Conservation (phyloP, 305 asterid species). For the Fraxinus xanthoxyloides region DNA sequence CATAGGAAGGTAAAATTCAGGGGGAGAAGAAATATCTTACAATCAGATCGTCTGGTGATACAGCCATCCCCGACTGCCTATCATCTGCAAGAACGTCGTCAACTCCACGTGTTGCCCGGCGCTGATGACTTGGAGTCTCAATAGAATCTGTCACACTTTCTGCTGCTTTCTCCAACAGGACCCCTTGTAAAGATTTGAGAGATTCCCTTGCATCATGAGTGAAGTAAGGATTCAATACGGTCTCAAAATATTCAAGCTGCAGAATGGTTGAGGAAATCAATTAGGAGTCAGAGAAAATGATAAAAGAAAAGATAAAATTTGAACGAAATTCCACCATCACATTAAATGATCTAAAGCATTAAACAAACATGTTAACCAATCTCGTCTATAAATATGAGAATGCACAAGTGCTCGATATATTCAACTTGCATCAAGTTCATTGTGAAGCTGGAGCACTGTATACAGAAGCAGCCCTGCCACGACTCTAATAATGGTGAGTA, state of each 20-base stretch:
- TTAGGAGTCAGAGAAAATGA: slow-evolving; percentile 20
- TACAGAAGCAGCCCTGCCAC: not conserved
- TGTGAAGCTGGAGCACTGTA: not conserved
- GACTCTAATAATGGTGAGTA: not conserved
- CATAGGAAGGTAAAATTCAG: not conserved
- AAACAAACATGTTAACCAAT: slow-evolving; percentile 3
- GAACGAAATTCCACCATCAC: not conserved
- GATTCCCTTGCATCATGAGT: slow-evolving; percentile 91
- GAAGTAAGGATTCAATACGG: slow-evolving; percentile 91
- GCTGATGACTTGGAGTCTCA: slow-evolving; percentile 93
- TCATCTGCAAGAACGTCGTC: slow-evolving; percentile 85
- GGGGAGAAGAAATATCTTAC: slow-evolving; percentile 44
- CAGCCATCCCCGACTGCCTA: slow-evolving; percentile 63
- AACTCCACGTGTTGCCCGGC: slow-evolving; percentile 88
- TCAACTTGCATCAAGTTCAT: not conserved
- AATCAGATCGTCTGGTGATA: slow-evolving; percentile 95
- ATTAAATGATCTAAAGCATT: not conserved
- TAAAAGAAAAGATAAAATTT: not conserved
- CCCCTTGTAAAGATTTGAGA: slow-evolving; percentile 91
- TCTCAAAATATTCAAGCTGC: slow-evolving; percentile 98
- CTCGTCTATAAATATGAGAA: slow-evolving; percentile 7
- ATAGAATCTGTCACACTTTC: slow-evolving; percentile 69
- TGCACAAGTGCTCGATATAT: not conserved
- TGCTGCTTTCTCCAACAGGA: slow-evolving; percentile 74
- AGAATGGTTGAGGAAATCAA: slow-evolving; percentile 27